Conservation (phyloP, 2,329 filamentous ascomycete species). For the Boeremia exigua region DNA sequence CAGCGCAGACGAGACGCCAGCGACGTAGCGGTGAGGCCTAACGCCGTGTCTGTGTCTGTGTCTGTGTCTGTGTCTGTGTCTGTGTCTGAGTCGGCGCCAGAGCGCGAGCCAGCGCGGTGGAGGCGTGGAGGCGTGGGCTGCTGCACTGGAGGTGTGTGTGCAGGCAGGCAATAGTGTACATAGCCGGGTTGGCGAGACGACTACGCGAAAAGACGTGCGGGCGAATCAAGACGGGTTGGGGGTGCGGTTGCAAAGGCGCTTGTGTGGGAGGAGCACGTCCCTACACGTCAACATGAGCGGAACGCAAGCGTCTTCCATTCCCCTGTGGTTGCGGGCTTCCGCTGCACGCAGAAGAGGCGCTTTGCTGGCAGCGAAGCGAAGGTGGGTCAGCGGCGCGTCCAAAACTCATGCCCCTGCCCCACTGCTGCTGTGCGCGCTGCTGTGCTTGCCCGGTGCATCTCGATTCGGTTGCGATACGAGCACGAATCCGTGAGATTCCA, state of each 20-base stretch:
- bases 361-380: background rate
- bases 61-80: too few relatives aligned
- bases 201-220: background rate
- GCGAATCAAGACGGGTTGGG: background rate
- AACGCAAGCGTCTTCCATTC: background rate
- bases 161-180: too few relatives aligned
- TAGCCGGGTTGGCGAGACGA: too few relatives aligned
- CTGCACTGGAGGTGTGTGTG: background rate
- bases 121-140: background rate
- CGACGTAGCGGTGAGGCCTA: conserved; percentile 11
- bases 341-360: background rate
- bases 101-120: background rate
- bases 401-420: background rate
- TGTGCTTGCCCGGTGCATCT: background rate
- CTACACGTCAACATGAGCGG: conserved; percentile 6
- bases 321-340: too few relatives aligned
- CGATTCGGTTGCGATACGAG: conserved; percentile 4
- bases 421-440: conserved; percentile 1
- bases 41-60: background rate
- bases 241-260: too few relatives aligned
- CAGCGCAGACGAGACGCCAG: background rate
- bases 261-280: background rate
- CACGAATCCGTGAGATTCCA: background rate
- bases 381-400: too few relatives aligned
- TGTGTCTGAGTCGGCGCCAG: too few relatives aligned